Conservation (phyloP, 768 basidiomycete genomes). For the Amanita brunnescens region DNA sequence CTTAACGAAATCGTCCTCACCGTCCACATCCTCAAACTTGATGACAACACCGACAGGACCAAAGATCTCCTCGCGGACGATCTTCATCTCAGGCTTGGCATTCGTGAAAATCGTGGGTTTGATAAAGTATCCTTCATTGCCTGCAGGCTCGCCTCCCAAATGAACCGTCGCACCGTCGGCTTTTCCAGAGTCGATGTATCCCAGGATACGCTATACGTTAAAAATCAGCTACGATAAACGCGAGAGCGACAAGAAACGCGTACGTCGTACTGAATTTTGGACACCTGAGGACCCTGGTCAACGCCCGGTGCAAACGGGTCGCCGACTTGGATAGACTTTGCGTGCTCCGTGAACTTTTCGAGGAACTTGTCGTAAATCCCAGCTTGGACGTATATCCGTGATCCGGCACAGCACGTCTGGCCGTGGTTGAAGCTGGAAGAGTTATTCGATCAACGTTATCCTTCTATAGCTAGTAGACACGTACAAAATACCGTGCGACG, state of each 20-base stretch:
- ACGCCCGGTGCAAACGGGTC: slow-evolving; percentile 51
- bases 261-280: slow-evolving; percentile 59
- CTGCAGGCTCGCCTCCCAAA: slow-evolving; percentile 53
- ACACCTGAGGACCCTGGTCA: slow-evolving; percentile 69
- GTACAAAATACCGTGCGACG: slow-evolving; percentile 59
- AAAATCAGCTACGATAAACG: background rate
- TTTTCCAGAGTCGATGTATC: slow-evolving; percentile 71
- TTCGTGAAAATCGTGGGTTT: slow-evolving; percentile 70
- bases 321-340: slow-evolving; percentile 47
- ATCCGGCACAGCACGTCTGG: slow-evolving; percentile 79
- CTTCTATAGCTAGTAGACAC: no score
- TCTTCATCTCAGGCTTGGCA: slow-evolving; percentile 60
- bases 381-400: slow-evolving; percentile 78
- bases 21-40: slow-evolving; percentile 61
- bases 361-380: slow-evolving; percentile 76
- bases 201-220: slow-evolving; percentile 54
- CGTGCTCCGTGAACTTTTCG: slow-evolving; percentile 40
- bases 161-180: slow-evolving; percentile 60
- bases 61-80: slow-evolving; percentile 71
- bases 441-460: background rate
- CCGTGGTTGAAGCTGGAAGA: slow-evolving; percentile 51
- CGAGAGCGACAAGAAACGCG: slow-evolving; percentile 18
- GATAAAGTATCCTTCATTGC: slow-evolving; percentile 52
- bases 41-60: slow-evolving; percentile 72
- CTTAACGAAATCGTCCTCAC: slow-evolving; percentile 3